Percentiles rank a stretch among this genome's conserved stretches.
phyloP scores from a whole-genome alignment of 257 asterid genomes.

The Przewalskia tangutica region DNA sequence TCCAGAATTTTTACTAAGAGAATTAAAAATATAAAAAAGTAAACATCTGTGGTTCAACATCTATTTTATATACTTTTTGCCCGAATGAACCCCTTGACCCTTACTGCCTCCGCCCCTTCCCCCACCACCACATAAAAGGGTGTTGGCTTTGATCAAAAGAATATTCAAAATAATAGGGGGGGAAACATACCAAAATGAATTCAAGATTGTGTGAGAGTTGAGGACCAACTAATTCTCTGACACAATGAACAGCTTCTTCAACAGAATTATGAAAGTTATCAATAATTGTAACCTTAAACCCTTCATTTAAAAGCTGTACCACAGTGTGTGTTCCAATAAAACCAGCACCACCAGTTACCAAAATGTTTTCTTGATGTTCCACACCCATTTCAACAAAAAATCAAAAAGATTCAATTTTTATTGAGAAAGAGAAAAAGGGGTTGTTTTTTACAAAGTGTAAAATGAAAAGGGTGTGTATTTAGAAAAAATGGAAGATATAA shows the following conservation, averaged over 20 bases:
- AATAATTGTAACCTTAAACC: slow-evolving; percentile 59
- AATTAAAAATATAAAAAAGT: too few relatives aligned
- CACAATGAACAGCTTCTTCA: slow-evolving; percentile 58
- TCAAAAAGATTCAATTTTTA: background rate
- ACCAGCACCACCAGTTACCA: slow-evolving; percentile 98
- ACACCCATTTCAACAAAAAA: slow-evolving; percentile 1
- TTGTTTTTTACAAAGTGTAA: background rate
- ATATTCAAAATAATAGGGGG: background rate
- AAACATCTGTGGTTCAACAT: too few relatives aligned
- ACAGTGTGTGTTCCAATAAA: slow-evolving; percentile 94
- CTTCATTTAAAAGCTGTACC: slow-evolving; percentile 62
- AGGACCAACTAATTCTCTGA: slow-evolving; percentile 46
- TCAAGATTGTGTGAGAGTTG: slow-evolving; percentile 57
- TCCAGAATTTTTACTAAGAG: too few relatives aligned
- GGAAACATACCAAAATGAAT: slow-evolving; percentile 45
- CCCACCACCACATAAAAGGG: too few relatives aligned
- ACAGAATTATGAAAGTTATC: slow-evolving; percentile 82
- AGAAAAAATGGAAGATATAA: background rate
- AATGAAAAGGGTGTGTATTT: background rate
- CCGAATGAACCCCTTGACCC: too few relatives aligned
- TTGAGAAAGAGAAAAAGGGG: background rate
- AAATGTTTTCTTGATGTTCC: slow-evolving; percentile 19
- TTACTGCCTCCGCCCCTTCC: too few relatives aligned
- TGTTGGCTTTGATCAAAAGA: background rate
- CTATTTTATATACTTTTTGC: too few relatives aligned